A percentile compares a stretch with the other conserved stretches of the same genome.
Evolutionary conservation across 75 land plant genomes (phyloP).

Genomic region (Sequoia sempervirens): DNA sequence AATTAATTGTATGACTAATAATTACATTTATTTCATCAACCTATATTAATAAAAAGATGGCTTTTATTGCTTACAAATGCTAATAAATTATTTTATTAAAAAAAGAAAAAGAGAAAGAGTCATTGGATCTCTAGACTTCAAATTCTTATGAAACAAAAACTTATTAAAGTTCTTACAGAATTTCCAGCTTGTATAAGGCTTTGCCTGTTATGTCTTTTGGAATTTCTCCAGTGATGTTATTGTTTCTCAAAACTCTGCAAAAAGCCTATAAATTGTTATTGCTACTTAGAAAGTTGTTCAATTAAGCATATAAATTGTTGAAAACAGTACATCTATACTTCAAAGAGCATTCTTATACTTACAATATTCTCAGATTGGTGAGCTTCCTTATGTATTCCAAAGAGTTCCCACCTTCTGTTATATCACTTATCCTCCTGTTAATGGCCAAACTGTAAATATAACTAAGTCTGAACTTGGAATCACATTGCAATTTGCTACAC

Average conservation of each 20-base stretch:
- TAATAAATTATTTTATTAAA: too few relatives aligned
- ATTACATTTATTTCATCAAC: too few relatives aligned
- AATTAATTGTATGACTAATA: too few relatives aligned
- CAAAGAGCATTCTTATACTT: not conserved
- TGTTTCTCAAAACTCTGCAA: conserved; percentile 35
- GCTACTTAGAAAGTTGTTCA: not conserved
- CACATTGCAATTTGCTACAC: too few relatives aligned
- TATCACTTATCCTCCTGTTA: conserved; percentile 22
- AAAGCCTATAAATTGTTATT: not conserved
- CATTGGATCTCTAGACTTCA: not conserved
- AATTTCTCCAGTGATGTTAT: conserved; percentile 26
- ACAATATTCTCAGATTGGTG: conserved; percentile 14
- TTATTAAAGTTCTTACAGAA: conserved; percentile 26
- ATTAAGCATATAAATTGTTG: not conserved
- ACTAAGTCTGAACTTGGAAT: too few relatives aligned
- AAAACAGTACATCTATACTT: not conserved
- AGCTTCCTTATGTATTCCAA: conserved; percentile 12
- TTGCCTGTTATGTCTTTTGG: conserved; percentile 21
- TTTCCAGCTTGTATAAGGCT: conserved; percentile 7
- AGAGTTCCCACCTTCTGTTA: not conserved
- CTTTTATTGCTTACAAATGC: too few relatives aligned
- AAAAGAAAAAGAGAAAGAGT: not conserved
- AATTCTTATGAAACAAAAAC: not conserved
- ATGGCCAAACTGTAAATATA: not conserved
- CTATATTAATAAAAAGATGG: too few relatives aligned